Percentiles rank a stretch among this genome's conserved stretches.
These are phyloP conservation scores for Phalaenopsis hybrid DNA, from an alignment of 116 monocot species.

Conservation along the genomic window DNA sequence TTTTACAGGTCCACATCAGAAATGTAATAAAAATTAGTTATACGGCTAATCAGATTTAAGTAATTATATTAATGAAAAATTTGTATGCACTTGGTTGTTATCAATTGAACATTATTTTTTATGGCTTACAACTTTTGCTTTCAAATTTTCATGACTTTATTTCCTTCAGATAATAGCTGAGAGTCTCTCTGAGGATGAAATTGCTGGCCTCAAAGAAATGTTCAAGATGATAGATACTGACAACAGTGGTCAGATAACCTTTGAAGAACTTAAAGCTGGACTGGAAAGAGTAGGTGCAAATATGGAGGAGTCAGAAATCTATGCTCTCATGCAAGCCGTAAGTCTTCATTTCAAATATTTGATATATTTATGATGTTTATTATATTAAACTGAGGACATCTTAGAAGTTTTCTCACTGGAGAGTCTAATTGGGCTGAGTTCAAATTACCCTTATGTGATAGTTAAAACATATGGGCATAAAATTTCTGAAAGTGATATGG, in stretches of 20 bases:
- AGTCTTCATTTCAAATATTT: constrained; percentile 6
- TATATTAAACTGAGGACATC: background rate
- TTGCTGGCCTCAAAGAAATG: constrained; percentile 28
- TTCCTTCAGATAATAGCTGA: constrained; percentile 44
- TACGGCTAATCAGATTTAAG: background rate
- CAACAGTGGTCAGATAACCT: constrained; percentile 25
- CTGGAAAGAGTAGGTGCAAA: constrained; percentile 25
- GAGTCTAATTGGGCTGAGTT: no score
- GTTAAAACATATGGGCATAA: no score
- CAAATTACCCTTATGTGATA: no score
- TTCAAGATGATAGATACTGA: constrained; percentile 29
- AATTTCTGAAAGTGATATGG: no score
- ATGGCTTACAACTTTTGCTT: background rate
- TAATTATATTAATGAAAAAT: background rate
- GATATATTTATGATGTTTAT: background rate
- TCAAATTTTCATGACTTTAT: background rate
- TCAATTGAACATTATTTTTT: background rate
- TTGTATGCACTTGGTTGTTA: background rate
- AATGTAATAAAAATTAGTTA: no score
- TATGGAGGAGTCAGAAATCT: constrained; percentile 24
- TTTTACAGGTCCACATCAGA: no score
- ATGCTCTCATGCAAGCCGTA: constrained; percentile 25
- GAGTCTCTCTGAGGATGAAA: constrained; percentile 32
- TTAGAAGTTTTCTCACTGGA: no score
- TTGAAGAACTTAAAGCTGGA: constrained; percentile 24